Percentiles rank a stretch among this genome's conserved stretches.
phyloP scores from a whole-genome alignment of 176 grass and related monocot species.

The Melocanna baccifera region DNA sequence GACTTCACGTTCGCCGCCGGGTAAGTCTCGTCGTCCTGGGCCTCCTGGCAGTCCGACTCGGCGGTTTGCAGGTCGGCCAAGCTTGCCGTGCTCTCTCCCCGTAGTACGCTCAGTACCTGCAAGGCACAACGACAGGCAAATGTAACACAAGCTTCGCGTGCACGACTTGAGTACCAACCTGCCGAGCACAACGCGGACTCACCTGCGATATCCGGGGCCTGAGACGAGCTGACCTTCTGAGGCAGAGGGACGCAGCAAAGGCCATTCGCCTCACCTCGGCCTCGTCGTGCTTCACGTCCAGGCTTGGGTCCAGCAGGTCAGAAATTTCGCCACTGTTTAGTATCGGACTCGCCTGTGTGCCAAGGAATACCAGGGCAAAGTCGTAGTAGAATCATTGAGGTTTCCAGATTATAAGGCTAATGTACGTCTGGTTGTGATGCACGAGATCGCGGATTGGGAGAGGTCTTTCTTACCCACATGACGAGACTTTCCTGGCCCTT shows the following conservation, averaged over 20 bases:
- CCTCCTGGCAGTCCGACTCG: constrained; percentile 57
- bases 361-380: neutral
- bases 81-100: constrained; percentile 40
- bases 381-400: neutral
- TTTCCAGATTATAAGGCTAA: neutral
- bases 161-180: neutral
- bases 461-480: constrained; percentile 77
- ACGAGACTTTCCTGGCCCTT: constrained; percentile 80
- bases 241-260: constrained; percentile 69
- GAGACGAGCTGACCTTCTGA: constrained; percentile 65
- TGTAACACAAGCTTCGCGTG: neutral
- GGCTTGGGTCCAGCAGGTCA: constrained; percentile 63
- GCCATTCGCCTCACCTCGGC: constrained; percentile 59
- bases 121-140: neutral
- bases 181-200: neutral
- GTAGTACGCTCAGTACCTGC: constrained; percentile 60
- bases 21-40: constrained; percentile 74
- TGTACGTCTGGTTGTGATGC: neutral
- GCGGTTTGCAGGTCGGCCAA: constrained; percentile 11
- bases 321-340: constrained; percentile 64
- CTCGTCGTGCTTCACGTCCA: constrained; percentile 53
- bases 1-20: constrained; percentile 63
- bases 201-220: constrained; percentile 75
- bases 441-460: neutral
- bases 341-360: constrained; percentile 60